Evolutionary conservation across 306 rosid species (phyloP), one percentile per base, ranked within the genome.

Genomic region (Ammopiptanthus mongolicus): DNA sequence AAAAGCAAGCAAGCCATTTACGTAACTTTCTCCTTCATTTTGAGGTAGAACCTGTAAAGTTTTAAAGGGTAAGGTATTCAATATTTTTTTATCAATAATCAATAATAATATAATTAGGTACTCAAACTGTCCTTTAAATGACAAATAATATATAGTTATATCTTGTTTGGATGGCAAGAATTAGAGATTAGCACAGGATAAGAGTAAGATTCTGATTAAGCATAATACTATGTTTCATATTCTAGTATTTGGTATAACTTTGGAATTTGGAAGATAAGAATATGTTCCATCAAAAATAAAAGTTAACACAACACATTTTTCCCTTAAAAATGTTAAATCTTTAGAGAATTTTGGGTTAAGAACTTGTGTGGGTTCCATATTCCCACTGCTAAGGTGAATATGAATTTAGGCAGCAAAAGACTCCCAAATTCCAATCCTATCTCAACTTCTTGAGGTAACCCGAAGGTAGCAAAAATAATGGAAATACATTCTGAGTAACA

Each of bases 1-100:
- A 81, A 95, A 95, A 61, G 98, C 90, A 82, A 90, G 97, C 93
- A 91, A 58, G 75, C 98, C 97, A 73, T 90, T 84, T 37, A 95
- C 50, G 77, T 83, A 95, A 78, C 79, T 83, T 78, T 86, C 87
- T 80, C 82, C 85, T 86, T 86, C 78, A 53, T 95, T 95, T 50
- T 83, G 58, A 8, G 96, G 88, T 34, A 91, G 75, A 80, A 88
- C 96, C 98, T 95, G 89, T 62, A 71, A 69, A 60, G 69, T 41
- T 25, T 69, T 19, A 34, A 73, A 73, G 75, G 34, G 63, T 23
- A 47, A 55, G 62, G 58, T 36, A 62, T 71, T 68, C 57, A 52
- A 29, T 46, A n/a, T 28, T 60, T 28, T 60, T 78, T 47, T 50
- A 31, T 77, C 22, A 21, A 59, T 44, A 76, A 57, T 19, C 42